Base-by-base conservation (phyloP, 2,329 filamentous ascomycete genomes). In the Ceratocystiopsis sp. region DNA sequence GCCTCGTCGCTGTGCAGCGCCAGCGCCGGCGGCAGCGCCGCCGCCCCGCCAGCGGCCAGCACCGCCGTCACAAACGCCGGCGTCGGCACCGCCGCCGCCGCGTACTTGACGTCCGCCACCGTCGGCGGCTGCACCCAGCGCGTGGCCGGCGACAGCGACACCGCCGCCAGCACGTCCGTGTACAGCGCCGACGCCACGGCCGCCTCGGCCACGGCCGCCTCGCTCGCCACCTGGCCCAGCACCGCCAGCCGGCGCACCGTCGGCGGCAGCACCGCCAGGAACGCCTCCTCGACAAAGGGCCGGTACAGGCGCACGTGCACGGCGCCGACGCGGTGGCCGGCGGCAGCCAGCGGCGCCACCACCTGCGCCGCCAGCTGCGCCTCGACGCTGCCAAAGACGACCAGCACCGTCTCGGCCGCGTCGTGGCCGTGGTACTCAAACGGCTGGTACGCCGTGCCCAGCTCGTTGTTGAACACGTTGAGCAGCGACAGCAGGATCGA, bases 371-470 rank as follows among this genome's bases (percentile, higher is more conserved):
- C 78, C 47, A 96, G 66, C 53, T 91, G 86, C 14, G 84, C 77
- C 66, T 98, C 91, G 6, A 87, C 76, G 47, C 85, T 94, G 52
- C 91, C 91, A 53, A 98, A 95, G 38, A 85, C 83, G 29, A 96
- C 86, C 33, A 96, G 66, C 15, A 98, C 85, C 11, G 78, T 77
- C 50, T 89, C 82, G 4, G 91, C 76, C 37, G 76, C 67, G 40
- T 74, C 67, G 57, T 96, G 85, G 19, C 91, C 91, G 54, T 80
- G 74, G 65, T 98, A 98, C 64, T 98, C 91, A 53, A 96, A 98
- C 8, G 85, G 76, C 54, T 80, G 74, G 59, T 98, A 98, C 51
- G 89, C 78, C 38, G 91, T 96, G 46, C 89, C 91, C 19, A 98
- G 77, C 65, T 96, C 86, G 49, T 77, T 75, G 61, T 96, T 98